Base-by-base conservation (phyloP, 2,329 filamentous ascomycete genomes). In the Colletotrichum graminicola region DNA sequence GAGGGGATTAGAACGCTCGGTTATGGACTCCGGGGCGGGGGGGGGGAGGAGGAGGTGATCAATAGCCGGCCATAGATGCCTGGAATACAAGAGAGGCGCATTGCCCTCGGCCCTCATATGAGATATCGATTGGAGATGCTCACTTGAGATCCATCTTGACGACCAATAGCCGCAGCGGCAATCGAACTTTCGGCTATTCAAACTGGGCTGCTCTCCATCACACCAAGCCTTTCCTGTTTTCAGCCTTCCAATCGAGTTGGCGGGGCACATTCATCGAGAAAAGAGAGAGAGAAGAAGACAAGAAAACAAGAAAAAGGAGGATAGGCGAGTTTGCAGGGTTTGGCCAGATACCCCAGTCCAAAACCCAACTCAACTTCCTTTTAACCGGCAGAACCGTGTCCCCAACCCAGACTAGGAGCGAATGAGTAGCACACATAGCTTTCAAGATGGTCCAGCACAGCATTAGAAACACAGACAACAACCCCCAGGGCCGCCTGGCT, bases 401-500 rank as follows among this genome's bases (percentile, higher is more conserved):
- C 7, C 11, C 14, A 51, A 7, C 1, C 5, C 16, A 57, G 7
- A 21, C 34, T 23, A n/a, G 23, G 26, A 56, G 23, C 11, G 43
- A n/a, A 10, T 52, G 2, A 12, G n/a, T 36, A 41, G n/a, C 10
- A 14, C 43, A 47, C 7, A n/a, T 36, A 39, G 36, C 29, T 56
- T 12, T 47, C 51, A 63, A 47, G 32, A 71, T 71, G 68, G 68
- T 71, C 52, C 68, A 71, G 43, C 49, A 26, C 63, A 67, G 75
- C 11, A 59, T 79, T 36, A 72, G 75, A 55, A 18, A 67, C 12
- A 74, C 75, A 18, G 74, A 79, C 68, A 79, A 79, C 63, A 61
- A 55, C 3, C 62, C 77, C 21, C 64, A 70, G 39, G 77, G 78
- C 55, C 75, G 78, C 14, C 74, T 80, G 23, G 79, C 79, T n/a